Base-by-base conservation (phyloP, 345 rosid genomes). In the Lenwebbia sp. region DNA sequence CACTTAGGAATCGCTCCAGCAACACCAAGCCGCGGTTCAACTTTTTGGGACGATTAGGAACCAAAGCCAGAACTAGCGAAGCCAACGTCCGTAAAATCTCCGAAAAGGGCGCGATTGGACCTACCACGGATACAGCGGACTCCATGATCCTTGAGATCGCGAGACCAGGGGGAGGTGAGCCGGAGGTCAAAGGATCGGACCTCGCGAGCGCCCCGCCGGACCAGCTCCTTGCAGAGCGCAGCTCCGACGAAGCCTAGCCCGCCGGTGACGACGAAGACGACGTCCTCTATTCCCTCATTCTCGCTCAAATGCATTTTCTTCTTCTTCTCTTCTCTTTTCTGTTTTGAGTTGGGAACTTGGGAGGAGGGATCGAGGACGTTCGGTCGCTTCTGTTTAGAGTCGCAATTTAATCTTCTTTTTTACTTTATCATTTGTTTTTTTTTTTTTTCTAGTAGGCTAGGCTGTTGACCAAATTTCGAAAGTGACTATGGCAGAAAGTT, bases 241-340 rank as follows among this genome's bases (percentile, higher is more conserved):
- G 98, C 92, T n/a, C 99, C 98, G 70, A 97, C 96, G 90, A 92
- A 93, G 51, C 99, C 98, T 26, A 94, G 87, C 4, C 98, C 98
- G 58, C 98, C 98, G 9, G 98, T 96, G 13, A 97, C 96, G 22
- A 93, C 94, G 84, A 95, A 95, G 90, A 92, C 90, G 81, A 91
- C 91, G 84, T 90, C 95, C 87, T 96, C 97, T 62, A 96, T 92
- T 17, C 99, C 99, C 89, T 96, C 98, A 85, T 95, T 96, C 88
- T 96, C 99, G 91, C 96, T 95, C 89, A 96, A 86, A 90, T 94
- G 98, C 98, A 95, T 94, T 60, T 88, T 84, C 55, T 55, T 49
- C 37, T 62, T 25, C 84, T 62, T 0, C 78, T 13, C 70, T 26
- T 5, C 74, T 2, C 13, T 56, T 21, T 33, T 33, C 12, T 65